Percentiles rank a stretch among this genome's conserved stretches.
These are phyloP conservation scores for Aspergillus pseudoglaucus DNA, from an alignment of 2,329 filamentous ascomycete species.

Conservation along the genomic window DNA sequence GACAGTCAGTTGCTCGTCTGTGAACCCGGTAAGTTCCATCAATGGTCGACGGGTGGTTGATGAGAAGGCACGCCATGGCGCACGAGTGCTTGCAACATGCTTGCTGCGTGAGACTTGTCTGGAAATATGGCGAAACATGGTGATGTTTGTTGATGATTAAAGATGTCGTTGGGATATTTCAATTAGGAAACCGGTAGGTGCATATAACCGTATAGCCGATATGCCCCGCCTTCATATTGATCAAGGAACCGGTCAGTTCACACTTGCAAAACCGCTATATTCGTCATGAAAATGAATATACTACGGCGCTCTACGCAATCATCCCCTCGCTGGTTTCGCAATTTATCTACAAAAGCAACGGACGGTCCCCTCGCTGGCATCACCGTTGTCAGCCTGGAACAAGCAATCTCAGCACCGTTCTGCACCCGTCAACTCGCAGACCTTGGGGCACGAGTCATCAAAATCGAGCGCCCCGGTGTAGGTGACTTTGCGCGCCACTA, in stretches of 20 bases:
- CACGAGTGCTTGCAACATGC: background rate
- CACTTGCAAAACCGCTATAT: background rate
- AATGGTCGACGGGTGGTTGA: slow-evolving; percentile 35
- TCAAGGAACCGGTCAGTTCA: no score
- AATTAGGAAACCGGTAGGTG: background rate
- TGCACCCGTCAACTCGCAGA: slow-evolving; percentile 51
- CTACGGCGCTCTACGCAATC: background rate
- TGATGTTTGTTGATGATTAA: background rate
- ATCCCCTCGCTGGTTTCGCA: background rate
- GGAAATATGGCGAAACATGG: background rate
- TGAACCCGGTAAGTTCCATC: slow-evolving; percentile 69
- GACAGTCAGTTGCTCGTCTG: slow-evolving; percentile 65
- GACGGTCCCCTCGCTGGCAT: slow-evolving; percentile 36
- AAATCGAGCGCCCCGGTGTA: slow-evolving; percentile 46
- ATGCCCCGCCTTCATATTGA: background rate
- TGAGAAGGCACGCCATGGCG: slow-evolving; percentile 21
- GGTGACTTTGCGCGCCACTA: slow-evolving; percentile 51
- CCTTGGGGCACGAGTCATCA: slow-evolving; percentile 50
- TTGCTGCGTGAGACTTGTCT: background rate
- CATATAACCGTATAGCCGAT: background rate
- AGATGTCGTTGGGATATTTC: background rate
- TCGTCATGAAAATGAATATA: background rate
- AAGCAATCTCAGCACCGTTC: slow-evolving; percentile 51
- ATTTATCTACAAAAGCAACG: background rate
- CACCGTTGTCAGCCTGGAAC: slow-evolving; percentile 49